Evolutionary conservation across 1,139 yeast genomes (phyloP), one percentile per base, ranked within the genome.

Genomic region (Debaryomyces sp.): DNA sequence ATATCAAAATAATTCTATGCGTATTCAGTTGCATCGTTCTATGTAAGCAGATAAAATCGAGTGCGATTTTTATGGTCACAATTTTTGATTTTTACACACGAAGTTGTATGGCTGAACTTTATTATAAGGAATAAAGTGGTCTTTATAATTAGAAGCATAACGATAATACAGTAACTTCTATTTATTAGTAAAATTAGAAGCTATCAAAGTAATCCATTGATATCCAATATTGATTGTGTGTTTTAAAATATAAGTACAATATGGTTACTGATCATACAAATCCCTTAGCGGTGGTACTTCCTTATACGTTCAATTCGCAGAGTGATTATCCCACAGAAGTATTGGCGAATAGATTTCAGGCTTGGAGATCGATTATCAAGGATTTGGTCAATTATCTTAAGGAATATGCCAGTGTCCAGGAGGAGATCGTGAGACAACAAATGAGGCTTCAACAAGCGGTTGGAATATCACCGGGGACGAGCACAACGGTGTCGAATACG

Each of bases 401-500:
- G 55, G 97, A 91, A 59, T 87, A 85, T 44, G 89, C 90, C n/a
- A 80, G 87, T 17, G 94, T 89, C 43, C 95, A 90, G 64, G 97
- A 91, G 62, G 97, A 90, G 61, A 81, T 88, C 22, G 85, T 89
- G 33, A 80, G 96, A 52, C 96, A 89, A 61, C 96, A 90, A 64
- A 74, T 84, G 47, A 75, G 96, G 46, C 75, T 92, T 41, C 89
- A 89, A 55, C 92, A 89, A 64, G 89, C 96, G 7, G 85, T 89
- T 26, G 78, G 79, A 3, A 61, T 66, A 12, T 59, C 71, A 6
- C 61, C 66, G 10, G 26, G 41, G 27, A 12, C 42, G 13, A 48
- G 27, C 27, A 47, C 46, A 42, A 46, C 30, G 45, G 47, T 37
- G 39, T 41, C 46, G 33, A 43, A 45, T 26, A 34, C 32, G 13